Evolutionary conservation across 2,329 filamentous ascomycete genomes (phyloP).

Genomic region (Cercospora sp.): DNA sequence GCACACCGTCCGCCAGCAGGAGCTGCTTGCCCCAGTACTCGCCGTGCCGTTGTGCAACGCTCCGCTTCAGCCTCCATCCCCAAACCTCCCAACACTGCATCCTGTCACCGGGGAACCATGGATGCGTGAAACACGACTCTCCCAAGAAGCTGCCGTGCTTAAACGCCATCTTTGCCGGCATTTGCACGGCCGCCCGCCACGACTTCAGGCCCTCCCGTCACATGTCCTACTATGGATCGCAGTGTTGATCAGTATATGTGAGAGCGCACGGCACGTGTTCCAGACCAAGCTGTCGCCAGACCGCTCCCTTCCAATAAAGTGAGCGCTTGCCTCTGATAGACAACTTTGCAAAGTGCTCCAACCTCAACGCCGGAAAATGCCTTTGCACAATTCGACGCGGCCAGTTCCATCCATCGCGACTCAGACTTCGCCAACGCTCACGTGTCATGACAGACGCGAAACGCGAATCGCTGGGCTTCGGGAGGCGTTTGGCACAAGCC

Average conservation of each 20-base stretch:
- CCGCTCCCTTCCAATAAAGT: background rate
- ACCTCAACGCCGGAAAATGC: background rate
- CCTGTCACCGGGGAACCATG: background rate
- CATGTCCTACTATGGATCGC: background rate
- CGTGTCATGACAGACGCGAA: background rate
- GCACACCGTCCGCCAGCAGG: background rate
- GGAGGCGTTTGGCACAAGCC: background rate
- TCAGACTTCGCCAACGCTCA: background rate
- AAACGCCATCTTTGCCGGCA: background rate
- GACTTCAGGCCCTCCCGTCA: background rate
- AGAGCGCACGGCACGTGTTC: conserved; percentile 4
- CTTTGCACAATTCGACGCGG: background rate
- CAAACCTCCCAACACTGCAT: background rate
- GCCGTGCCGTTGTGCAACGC: background rate
- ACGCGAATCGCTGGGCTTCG: background rate
- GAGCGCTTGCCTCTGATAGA: background rate
- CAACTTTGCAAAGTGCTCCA: background rate
- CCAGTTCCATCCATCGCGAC: background rate
- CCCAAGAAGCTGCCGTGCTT: background rate
- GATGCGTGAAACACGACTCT: conserved; percentile 1
- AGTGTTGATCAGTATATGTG: background rate
- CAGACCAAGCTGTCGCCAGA: background rate
- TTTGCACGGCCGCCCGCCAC: background rate
- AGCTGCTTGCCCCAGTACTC: background rate
- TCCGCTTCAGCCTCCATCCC: background rate